Percentiles rank a stretch among this genome's conserved stretches.
Conservation (phyloP, 345 rosid species). For the Citrus trifoliata region DNA sequence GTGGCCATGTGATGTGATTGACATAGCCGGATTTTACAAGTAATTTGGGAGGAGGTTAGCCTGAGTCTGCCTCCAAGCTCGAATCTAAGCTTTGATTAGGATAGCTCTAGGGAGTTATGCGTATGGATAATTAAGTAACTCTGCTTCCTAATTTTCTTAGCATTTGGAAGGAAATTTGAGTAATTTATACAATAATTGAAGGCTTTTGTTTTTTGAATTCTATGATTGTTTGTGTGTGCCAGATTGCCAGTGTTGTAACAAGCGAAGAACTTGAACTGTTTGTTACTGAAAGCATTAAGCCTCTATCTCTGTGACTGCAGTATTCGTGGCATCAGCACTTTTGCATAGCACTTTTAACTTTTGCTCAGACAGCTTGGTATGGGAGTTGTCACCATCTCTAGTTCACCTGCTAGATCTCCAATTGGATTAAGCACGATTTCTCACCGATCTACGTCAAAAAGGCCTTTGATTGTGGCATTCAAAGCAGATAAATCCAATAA, state of each 20-base stretch:
- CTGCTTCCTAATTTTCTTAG: background rate
- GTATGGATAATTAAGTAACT: too few species aligned
- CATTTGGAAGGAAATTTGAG: background rate
- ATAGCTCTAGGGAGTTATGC: background rate
- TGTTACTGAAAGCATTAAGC: slow-evolving; percentile 7
- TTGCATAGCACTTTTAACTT: background rate
- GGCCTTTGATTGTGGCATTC: slow-evolving; percentile 66
- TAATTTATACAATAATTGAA: background rate
- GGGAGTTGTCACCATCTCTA: slow-evolving; percentile 88
- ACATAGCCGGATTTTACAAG: background rate
- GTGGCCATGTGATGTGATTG: background rate
- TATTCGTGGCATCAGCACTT: slow-evolving; percentile 11
- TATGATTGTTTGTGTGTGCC: background rate
- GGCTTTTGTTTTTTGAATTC: background rate
- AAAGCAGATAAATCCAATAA: slow-evolving; percentile 54
- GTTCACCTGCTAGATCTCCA: slow-evolving; percentile 73
- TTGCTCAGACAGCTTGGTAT: slow-evolving; percentile 34
- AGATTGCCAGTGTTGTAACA: background rate
- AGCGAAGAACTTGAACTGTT: slow-evolving; percentile 2
- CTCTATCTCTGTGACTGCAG: slow-evolving; percentile 17
- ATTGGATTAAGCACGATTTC: slow-evolving; percentile 49
- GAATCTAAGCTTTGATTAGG: background rate
- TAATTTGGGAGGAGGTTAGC: background rate
- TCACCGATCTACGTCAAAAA: slow-evolving; percentile 33
- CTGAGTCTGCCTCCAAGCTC: background rate